A percentile compares a stretch with the other conserved stretches of the same genome.
Evolutionary conservation across 805 yeast genomes (phyloP).

Genomic region (Sugiyamaella lignohabitans): DNA sequence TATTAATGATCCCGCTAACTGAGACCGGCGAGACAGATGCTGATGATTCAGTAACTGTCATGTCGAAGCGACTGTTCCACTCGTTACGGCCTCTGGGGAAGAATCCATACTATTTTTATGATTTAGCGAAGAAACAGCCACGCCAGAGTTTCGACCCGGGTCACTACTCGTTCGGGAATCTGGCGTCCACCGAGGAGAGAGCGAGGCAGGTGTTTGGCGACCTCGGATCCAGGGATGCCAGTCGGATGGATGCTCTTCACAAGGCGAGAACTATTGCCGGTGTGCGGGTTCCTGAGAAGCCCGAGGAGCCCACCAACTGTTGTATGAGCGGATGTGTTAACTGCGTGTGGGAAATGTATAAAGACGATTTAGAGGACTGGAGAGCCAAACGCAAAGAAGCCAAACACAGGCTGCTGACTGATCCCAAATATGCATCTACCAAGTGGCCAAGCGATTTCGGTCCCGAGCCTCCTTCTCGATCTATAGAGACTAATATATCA

Average conservation of each 20-base stretch:
- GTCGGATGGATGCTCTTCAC: slow-evolving; percentile 29
- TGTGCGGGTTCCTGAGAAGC: slow-evolving; percentile 70
- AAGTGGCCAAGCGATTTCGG: slow-evolving; percentile 64
- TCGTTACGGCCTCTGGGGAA: slow-evolving; percentile 6
- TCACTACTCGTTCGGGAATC: neutral
- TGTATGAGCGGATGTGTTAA: slow-evolving; percentile 97
- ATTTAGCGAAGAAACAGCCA: slow-evolving; percentile 21
- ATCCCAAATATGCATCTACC: slow-evolving; percentile 29
- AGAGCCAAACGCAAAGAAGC: slow-evolving; percentile 54
- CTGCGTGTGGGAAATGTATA: slow-evolving; percentile 93
- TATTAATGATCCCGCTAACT: neutral
- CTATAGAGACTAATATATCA: slow-evolving; percentile 18
- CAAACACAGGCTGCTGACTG: slow-evolving; percentile 39
- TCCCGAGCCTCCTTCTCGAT: slow-evolving; percentile 36
- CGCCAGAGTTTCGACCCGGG: slow-evolving; percentile 20
- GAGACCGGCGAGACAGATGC: too few relatives aligned
- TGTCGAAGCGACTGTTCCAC: slow-evolving; percentile 5
- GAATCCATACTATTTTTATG: slow-evolving; percentile 25
- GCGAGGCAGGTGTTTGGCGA: slow-evolving; percentile 30
- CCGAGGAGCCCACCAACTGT: slow-evolving; percentile 89
- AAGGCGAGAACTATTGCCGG: slow-evolving; percentile 47
- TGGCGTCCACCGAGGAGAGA: slow-evolving; percentile 14
- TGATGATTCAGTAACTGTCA: too few relatives aligned
- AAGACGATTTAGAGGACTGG: slow-evolving; percentile 87
- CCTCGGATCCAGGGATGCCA: slow-evolving; percentile 29